Conservation (phyloP, 371 early-diverging fungal genomes). For the Saksenaea oblongispora region DNA sequence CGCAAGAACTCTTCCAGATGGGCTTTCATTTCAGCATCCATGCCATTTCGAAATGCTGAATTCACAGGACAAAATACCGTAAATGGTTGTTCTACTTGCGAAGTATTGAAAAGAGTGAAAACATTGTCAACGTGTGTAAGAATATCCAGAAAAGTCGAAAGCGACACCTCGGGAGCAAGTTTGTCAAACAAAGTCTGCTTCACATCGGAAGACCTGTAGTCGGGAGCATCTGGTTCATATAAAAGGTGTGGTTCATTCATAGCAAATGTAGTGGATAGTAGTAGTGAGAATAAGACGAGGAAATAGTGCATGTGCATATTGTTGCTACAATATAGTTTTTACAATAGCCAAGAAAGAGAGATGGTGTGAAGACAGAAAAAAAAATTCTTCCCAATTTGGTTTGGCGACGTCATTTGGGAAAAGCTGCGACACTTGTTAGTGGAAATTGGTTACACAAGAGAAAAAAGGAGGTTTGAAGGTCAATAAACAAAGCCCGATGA, state of each 20-base stretch:
- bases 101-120: conserved; percentile 31
- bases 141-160: conserved; percentile 50
- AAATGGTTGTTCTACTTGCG: conserved; percentile 21
- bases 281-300: conserved; percentile 7
- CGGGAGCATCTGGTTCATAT: conserved; percentile 42
- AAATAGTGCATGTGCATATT: neutral
- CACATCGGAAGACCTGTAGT: conserved; percentile 24
- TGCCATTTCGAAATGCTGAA: conserved; percentile 31
- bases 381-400: conserved; percentile 1
- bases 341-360: conserved; percentile 7
- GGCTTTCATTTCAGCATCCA: conserved; percentile 13
- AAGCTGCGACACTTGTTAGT: conserved; percentile 9
- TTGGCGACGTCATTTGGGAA: conserved; percentile 17
- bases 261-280: conserved; percentile 3
- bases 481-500: conserved; percentile 29
- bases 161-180: conserved; percentile 40
- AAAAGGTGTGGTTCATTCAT: conserved; percentile 20
- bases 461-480: conserved; percentile 27
- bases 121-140: conserved; percentile 38
- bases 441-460: conserved; percentile 8
- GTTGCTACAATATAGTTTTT: conserved; percentile 1
- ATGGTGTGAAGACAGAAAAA: neutral
- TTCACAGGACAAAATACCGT: conserved; percentile 49
- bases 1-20: conserved; percentile 31
- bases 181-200: conserved; percentile 47